Evolutionary conservation across 768 basidiomycete genomes (phyloP), one percentile per base, ranked within the genome.

Genomic region (Tephrocybe rancida): DNA sequence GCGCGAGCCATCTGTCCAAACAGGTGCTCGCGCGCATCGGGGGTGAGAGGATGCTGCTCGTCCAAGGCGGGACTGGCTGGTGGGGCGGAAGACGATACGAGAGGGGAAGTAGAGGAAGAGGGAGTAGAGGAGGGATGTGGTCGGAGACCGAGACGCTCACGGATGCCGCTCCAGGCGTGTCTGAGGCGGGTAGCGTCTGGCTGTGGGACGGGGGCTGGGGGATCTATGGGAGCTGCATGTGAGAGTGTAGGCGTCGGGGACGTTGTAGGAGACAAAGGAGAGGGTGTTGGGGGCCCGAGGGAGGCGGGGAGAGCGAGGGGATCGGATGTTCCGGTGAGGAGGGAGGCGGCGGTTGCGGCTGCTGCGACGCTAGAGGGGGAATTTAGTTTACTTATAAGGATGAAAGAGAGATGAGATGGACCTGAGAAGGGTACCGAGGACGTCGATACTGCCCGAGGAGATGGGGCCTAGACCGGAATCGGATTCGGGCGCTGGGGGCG

Each of bases 321-420:
- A 44, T 86, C 82, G 3, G 85, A 82, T 21, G 85, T 81, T 30
- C 88, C 88, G 1, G 86, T 85, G n/a, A 90, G 77, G 25, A 91
- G 78, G 3, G 92, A 93, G 7, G 89, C 90, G 1, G 92, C 91
- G 1, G 91, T 92, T n/a, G 92, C 92, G 9, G 92, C 89, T n/a
- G 92, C 90, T 3, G 92, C 92, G 27, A 93, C 92, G 61, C 92
- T 90, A 57, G 44, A 65, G 9, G 44, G 7, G 49, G 45, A 37
- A 43, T 21, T 38, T 27, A 47, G 9, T 11, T 18, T 32, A 10
- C 46, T 26, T 24, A 48, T 42, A 14, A 43, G 51, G 55, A 18
- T 44, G 45, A 51, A 44, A 3, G 7, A 29, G 50, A 47, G 27
- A 35, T 18, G 35, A 26, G 2, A 71, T 79, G 44, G 62, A 89